phyloP scores from a whole-genome alignment of 2,329 filamentous ascomycete species.

The Nemania sp. region DNA sequence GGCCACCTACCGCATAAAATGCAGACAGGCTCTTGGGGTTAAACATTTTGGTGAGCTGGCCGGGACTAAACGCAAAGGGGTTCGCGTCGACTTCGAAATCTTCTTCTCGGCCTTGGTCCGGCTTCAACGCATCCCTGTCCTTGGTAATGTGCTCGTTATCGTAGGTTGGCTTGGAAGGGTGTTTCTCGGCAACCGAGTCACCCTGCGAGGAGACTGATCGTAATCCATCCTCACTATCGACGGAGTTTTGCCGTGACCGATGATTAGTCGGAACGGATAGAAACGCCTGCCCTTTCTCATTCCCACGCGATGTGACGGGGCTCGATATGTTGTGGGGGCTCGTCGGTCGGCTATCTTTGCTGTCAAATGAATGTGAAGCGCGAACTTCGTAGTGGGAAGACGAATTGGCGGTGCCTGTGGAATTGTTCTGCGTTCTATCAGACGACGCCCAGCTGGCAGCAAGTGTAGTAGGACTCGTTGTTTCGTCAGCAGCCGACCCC shows the following conservation, averaged over 20 bases:
- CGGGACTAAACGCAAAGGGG: slow-evolving; percentile 82
- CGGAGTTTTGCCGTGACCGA: slow-evolving; percentile 68
- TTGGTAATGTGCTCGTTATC: slow-evolving; percentile 63
- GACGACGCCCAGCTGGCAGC: slow-evolving; percentile 36
- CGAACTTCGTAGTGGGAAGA: slow-evolving; percentile 50
- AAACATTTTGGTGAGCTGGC: slow-evolving; percentile 83
- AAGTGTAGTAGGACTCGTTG: slow-evolving; percentile 40
- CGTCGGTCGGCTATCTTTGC: slow-evolving; percentile 66
- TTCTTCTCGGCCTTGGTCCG: slow-evolving; percentile 74
- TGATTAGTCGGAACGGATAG: slow-evolving; percentile 67
- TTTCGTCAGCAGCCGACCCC: slow-evolving; percentile 37
- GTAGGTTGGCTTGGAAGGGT: slow-evolving; percentile 40
- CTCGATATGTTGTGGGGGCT: slow-evolving; percentile 75
- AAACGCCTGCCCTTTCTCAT: slow-evolving; percentile 58
- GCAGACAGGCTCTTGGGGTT: slow-evolving; percentile 87
- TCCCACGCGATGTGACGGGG: slow-evolving; percentile 52
- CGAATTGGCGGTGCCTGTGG: slow-evolving; percentile 30
- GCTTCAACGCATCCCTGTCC: slow-evolving; percentile 70
- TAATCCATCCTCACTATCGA: slow-evolving; percentile 68
- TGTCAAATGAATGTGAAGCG: slow-evolving; percentile 64
- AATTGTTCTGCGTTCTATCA: slow-evolving; percentile 30
- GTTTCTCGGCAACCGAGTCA: slow-evolving; percentile 60
- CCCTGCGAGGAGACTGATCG: slow-evolving; percentile 58
- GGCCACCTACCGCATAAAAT: slow-evolving; percentile 78
- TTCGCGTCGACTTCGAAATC: slow-evolving; percentile 80